A percentile compares a stretch with the other conserved stretches of the same genome.
Evolutionary conservation across 805 yeast species (phyloP).

Genomic region (Barnettozyma vustinii): DNA sequence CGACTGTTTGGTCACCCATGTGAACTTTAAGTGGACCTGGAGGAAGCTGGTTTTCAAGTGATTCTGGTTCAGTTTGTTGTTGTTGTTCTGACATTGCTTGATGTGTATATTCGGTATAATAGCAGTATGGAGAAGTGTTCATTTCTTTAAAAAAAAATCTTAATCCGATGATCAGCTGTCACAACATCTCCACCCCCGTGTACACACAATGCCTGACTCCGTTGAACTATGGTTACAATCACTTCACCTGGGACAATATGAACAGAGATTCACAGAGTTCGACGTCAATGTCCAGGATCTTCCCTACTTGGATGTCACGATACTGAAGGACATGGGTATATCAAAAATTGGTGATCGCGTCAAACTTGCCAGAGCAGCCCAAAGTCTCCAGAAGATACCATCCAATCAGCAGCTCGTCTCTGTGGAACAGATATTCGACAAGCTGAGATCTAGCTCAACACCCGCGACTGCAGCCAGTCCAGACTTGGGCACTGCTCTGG

Average conservation of each 20-base stretch:
- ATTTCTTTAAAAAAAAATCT: not conserved
- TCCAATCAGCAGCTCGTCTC: conserved; percentile 3
- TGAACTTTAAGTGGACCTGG: conserved; percentile 1
- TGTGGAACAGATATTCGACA: conserved; percentile 15
- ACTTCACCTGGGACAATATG: conserved; percentile 3
- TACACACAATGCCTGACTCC: not conserved
- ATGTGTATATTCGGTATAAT: too few relatives aligned
- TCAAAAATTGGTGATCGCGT: conserved; percentile 80
- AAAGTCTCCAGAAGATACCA: conserved; percentile 29
- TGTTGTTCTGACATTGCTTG: not conserved
- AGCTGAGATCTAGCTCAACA: conserved; percentile 3
- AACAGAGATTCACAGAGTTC: conserved; percentile 9
- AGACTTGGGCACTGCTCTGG: conserved; percentile 6
- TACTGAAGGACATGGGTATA: conserved; percentile 70
- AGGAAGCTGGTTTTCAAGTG: not conserved
- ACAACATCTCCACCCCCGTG: too few relatives aligned
- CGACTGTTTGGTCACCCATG: conserved; percentile 9
- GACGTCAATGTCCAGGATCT: conserved; percentile 23
- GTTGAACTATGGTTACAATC: conserved; percentile 3
- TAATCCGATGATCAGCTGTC: too few relatives aligned
- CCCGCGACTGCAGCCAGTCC: not conserved
- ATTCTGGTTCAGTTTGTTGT: not conserved
- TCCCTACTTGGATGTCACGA: conserved; percentile 44
- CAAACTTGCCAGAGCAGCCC: conserved; percentile 54
- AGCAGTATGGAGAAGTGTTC: too few relatives aligned